phyloP scores from a whole-genome alignment of 257 asterid genomes.

The Solanum megistacrolobum region DNA sequence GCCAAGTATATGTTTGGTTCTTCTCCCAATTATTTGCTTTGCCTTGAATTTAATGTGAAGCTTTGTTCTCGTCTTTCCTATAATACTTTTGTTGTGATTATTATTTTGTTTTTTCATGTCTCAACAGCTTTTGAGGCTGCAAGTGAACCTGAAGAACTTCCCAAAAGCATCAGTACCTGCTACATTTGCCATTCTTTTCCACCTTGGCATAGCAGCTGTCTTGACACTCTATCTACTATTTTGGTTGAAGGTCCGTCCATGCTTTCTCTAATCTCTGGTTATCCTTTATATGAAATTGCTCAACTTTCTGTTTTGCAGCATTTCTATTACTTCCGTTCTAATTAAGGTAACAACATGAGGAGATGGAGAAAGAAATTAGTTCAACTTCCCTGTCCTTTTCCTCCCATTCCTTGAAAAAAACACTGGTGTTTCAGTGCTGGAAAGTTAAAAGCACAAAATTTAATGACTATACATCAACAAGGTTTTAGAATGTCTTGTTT shows the following conservation, averaged over 20 bases:
- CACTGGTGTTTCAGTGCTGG: background rate
- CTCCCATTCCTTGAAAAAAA: background rate
- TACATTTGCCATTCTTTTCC: slow-evolving; percentile 67
- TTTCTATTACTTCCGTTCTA: background rate
- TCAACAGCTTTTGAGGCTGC: slow-evolving; percentile 58
- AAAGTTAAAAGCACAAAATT: background rate
- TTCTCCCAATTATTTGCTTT: background rate
- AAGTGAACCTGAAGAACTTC: slow-evolving; percentile 75
- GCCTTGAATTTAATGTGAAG: background rate
- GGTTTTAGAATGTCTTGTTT: background rate
- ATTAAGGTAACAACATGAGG: background rate
- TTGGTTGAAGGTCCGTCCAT: slow-evolving; percentile 73
- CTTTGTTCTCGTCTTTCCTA: background rate
- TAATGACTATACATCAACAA: background rate
- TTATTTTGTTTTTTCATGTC: slow-evolving; percentile 1
- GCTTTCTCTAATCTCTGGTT: background rate
- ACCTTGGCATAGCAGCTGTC: slow-evolving; percentile 81
- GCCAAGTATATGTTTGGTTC: background rate
- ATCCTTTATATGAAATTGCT: background rate
- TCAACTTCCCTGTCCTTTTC: background rate
- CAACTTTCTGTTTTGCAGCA: background rate
- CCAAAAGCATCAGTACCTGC: slow-evolving; percentile 62
- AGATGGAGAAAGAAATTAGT: background rate
- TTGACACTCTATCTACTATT: slow-evolving; percentile 63
- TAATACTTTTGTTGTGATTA: background rate